phyloP scores from a whole-genome alignment of 1,284 basidiomycete species.

The Veloporphyrellus conicus region DNA sequence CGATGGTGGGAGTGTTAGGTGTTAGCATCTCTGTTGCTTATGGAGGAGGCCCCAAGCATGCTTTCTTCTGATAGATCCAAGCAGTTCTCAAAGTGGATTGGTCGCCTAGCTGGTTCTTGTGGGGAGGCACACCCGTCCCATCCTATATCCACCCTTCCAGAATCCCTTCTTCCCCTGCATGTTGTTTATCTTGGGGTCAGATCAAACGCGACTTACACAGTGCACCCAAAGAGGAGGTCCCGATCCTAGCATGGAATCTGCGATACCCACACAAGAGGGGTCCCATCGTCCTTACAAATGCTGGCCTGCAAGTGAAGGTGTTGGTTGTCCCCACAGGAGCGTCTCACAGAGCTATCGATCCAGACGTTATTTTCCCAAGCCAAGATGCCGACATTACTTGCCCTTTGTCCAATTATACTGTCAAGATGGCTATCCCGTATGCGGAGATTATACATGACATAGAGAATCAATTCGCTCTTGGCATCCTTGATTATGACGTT shows the following conservation, averaged over 20 bases:
- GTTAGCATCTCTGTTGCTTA: slow-evolving; percentile 11
- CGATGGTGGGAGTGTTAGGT: slow-evolving; percentile 14
- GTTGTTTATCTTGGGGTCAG: slow-evolving; percentile 1
- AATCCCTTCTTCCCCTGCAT: slow-evolving; percentile 10
- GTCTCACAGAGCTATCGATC: too few relatives aligned
- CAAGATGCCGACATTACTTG: neutral
- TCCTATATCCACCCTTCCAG: neutral
- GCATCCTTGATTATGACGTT: neutral
- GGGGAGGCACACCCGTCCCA: slow-evolving; percentile 2
- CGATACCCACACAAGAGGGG: too few relatives aligned
- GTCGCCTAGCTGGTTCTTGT: slow-evolving; percentile 4
- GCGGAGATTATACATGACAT: too few relatives aligned
- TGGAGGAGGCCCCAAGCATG: slow-evolving; percentile 13
- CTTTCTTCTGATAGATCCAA: slow-evolving; percentile 11
- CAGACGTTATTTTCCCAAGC: too few relatives aligned
- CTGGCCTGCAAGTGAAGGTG: neutral
- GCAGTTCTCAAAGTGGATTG: slow-evolving; percentile 6
- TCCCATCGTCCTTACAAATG: neutral
- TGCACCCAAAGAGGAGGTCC: neutral
- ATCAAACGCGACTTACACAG: neutral
- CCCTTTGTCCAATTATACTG: neutral
- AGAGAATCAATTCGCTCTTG: neutral
- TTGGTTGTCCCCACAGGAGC: neutral
- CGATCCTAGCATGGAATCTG: too few relatives aligned
- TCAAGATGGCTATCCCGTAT: neutral